Percentiles rank a stretch among this genome's conserved stretches.
Conservation (phyloP, 1,284 basidiomycete genomes). For the Ganoderma leucocontextum region DNA sequence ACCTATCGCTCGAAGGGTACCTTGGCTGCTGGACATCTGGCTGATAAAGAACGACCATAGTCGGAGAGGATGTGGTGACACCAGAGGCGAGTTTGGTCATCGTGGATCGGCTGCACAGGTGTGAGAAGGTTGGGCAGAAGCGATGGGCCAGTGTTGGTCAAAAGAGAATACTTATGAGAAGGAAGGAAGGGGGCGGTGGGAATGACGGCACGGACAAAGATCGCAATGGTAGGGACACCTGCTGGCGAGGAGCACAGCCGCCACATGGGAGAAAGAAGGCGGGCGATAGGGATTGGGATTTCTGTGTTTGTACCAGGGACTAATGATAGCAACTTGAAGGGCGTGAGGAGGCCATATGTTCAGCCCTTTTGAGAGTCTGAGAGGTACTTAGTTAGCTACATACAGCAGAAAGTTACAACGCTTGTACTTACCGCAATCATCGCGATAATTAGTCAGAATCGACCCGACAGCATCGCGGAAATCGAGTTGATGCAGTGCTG, state of each 20-base stretch:
- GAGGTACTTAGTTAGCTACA: too few species aligned
- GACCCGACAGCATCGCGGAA: constrained; percentile 32
- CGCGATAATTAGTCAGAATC: constrained; percentile 20
- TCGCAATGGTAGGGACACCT: constrained; percentile 3
- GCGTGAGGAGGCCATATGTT: too few species aligned
- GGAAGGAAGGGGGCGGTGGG: not conserved
- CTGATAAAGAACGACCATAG: not conserved
- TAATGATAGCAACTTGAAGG: too few species aligned
- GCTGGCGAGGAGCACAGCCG: not conserved
- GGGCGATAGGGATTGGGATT: constrained; percentile 1
- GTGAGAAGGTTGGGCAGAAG: not conserved
- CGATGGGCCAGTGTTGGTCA: not conserved
- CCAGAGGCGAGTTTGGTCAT: not conserved
- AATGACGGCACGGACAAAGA: not conserved
- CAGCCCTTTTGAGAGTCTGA: too few species aligned
- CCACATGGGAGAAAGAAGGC: not conserved
- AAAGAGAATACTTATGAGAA: not conserved
- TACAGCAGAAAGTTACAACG: too few species aligned
- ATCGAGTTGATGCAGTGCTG: constrained; percentile 21
- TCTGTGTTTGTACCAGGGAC: not conserved
- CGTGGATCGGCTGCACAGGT: not conserved
- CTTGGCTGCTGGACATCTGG: not conserved
- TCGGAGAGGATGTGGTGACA: not conserved
- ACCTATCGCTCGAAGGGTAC: too few species aligned
- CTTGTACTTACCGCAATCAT: not conserved